Evolutionary conservation across 441 rosid species (phyloP), one percentile per base, ranked within the genome.

Genomic region (Corymbia citriodora): DNA sequence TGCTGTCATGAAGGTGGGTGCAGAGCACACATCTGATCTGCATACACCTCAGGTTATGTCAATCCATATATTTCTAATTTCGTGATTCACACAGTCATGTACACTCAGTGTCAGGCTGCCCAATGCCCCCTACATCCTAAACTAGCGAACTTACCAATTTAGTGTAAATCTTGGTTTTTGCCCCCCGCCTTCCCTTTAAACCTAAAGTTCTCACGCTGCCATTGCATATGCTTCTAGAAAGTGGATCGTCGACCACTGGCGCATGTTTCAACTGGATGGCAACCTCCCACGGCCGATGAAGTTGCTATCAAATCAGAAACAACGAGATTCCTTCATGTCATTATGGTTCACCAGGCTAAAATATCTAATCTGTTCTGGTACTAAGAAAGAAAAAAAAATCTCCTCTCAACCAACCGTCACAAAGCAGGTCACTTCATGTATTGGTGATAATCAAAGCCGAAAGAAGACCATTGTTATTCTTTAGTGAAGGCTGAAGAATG

Each of bases 31-130:
- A 31, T 74, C 16, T 79, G 10, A 40, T 79, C 52, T 79, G 85
- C 40, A 40, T 79, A 12, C 52, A 12, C 52, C 85, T 45, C 3
- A 45, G 10, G 52, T 79, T 21, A 79, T 79, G n/a, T 79, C 52
- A 40, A 40, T 79, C 52, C n/a, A 8, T 21, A 40, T 74, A 17
- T 11, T 21, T 40, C 29, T 13, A 11, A 21, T 45, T 23, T 10
- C 27, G 7, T 40, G 52, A 40, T 12, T 25, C 85, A 11, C 16
- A 14, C 17, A 40, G n/a, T 17, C 52, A 40, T 45, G 52, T 45
- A 40, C 85, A 40, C 52, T 21, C 1, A 0, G n/a, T 12, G 50
- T 79, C 3, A 2, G n/a, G 45, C 2, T 23, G 10, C n/a, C 17
- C 5, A 1, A 72, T 36, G 49, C 15, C 45, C 79, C 23, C 6